Evolutionary conservation across 2,329 filamentous ascomycete genomes (phyloP).

Genomic region (Paecilomyces sp.): DNA sequence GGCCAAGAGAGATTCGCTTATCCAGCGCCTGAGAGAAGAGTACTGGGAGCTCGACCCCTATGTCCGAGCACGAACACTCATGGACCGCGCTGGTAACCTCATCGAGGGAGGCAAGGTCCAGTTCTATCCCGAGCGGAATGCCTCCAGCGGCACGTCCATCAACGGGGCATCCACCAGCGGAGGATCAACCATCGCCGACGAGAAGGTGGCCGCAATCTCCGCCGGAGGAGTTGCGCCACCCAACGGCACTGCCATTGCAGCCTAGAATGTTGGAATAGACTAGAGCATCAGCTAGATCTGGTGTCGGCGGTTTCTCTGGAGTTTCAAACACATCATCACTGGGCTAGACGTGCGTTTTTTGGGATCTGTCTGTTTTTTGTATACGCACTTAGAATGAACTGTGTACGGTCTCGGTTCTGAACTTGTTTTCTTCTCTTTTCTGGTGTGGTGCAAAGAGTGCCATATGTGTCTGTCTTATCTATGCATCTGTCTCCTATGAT

Average conservation of each 20-base stretch:
- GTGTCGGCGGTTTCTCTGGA: neutral
- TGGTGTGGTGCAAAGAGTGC: neutral
- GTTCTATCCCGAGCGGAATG: conserved; percentile 53
- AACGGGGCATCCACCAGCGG: conserved; percentile 1
- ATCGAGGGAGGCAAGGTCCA: conserved; percentile 59
- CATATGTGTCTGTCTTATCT: neutral
- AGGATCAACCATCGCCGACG: neutral
- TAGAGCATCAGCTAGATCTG: neutral
- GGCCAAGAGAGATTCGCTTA: conserved; percentile 54
- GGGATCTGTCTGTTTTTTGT: neutral
- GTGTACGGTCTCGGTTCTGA: neutral
- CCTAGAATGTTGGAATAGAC: neutral
- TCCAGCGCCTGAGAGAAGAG: conserved; percentile 58
- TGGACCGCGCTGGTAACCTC: conserved; percentile 74
- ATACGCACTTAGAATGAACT: neutral
- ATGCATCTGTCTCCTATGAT: neutral
- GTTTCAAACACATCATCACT: neutral
- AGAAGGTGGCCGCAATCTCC: too few species aligned
- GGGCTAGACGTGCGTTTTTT: neutral
- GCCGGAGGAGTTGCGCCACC: neutral
- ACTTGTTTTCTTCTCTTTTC: too few species aligned
- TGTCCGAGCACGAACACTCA: conserved; percentile 71
- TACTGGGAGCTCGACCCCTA: conserved; percentile 93
- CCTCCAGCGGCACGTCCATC: conserved; percentile 5
- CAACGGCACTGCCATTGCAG: neutral